A percentile compares a stretch with the other conserved stretches of the same genome.
phyloP scores from a whole-genome alignment of 805 yeast genomes.

The Vanderwaltozyma polyspora region DNA sequence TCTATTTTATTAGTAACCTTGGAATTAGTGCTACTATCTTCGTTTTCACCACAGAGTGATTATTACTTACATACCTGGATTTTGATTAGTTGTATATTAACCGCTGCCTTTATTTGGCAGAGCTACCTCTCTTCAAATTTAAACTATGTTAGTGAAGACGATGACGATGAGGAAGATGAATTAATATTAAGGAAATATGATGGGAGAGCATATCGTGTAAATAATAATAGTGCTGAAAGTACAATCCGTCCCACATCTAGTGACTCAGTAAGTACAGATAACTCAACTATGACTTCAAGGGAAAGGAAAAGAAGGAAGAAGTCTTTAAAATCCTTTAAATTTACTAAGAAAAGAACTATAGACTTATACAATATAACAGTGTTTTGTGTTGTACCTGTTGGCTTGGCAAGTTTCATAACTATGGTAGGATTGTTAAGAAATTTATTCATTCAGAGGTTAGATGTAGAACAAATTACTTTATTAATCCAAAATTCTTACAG shows the following conservation, averaged over 20 bases:
- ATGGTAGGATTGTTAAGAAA: constrained; percentile 76
- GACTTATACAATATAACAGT: constrained; percentile 84
- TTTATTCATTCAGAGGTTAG: constrained; percentile 62
- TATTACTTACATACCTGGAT: constrained; percentile 87
- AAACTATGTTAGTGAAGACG: constrained; percentile 27
- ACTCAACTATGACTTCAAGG: background rate
- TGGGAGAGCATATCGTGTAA: no score
- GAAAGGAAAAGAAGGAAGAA: constrained; percentile 1
- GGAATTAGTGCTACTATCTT: constrained; percentile 54
- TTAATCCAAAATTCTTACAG: constrained; percentile 1
- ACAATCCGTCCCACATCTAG: no score
- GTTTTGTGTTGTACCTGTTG: constrained; percentile 97
- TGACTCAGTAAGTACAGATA: background rate
- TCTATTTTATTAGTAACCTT: constrained; percentile 59
- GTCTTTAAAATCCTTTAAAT: constrained; percentile 3
- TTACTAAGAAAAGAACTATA: constrained; percentile 44
- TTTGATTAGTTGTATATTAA: constrained; percentile 71
- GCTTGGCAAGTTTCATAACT: constrained; percentile 84
- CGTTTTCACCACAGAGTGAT: constrained; percentile 60
- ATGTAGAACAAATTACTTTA: constrained; percentile 29
- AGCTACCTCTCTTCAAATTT: constrained; percentile 77
- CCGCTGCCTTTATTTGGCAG: constrained; percentile 72
- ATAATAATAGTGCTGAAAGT: background rate
- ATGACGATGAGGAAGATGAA: constrained; percentile 6
- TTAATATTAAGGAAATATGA: no score